Conservation (phyloP, 2,329 filamentous ascomycete genomes). For the Fusarium napiforme region DNA sequence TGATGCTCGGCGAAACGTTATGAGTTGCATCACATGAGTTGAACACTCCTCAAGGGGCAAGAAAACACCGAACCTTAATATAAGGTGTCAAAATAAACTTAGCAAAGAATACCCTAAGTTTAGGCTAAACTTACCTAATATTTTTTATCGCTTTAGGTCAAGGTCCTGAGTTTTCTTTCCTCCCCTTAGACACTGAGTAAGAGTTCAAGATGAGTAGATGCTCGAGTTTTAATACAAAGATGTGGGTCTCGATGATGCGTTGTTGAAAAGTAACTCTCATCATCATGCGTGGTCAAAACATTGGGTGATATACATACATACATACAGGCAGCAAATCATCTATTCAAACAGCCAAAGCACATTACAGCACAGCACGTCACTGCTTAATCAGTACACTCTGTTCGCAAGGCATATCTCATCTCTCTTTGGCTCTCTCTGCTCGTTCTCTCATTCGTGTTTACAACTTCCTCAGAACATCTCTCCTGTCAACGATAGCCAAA, state of each 20-base stretch:
- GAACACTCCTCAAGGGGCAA: background rate
- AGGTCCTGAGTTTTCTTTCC: no score
- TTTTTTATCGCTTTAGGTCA: no score
- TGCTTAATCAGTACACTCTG: background rate
- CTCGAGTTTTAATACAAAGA: background rate
- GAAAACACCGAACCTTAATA: no score
- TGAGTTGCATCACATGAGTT: background rate
- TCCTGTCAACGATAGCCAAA: background rate
- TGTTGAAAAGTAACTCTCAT: background rate
- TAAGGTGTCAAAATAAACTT: no score
- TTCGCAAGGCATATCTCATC: constrained; percentile 19
- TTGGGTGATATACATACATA: background rate
- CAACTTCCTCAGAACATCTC: background rate
- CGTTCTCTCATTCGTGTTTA: constrained; percentile 28
- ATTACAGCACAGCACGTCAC: background rate
- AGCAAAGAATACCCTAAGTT: no score
- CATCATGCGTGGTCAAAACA: background rate
- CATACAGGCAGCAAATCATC: constrained; percentile 7
- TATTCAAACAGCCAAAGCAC: constrained; percentile 17
- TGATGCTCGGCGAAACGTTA: background rate
- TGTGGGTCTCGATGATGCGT: background rate
- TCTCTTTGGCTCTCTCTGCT: constrained; percentile 11
- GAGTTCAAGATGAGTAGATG: background rate
- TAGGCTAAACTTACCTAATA: no score
- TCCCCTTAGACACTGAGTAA: background rate